phyloP scores from a whole-genome alignment of 75 land plant genomes.

The Pseudotsuga menziesii region DNA sequence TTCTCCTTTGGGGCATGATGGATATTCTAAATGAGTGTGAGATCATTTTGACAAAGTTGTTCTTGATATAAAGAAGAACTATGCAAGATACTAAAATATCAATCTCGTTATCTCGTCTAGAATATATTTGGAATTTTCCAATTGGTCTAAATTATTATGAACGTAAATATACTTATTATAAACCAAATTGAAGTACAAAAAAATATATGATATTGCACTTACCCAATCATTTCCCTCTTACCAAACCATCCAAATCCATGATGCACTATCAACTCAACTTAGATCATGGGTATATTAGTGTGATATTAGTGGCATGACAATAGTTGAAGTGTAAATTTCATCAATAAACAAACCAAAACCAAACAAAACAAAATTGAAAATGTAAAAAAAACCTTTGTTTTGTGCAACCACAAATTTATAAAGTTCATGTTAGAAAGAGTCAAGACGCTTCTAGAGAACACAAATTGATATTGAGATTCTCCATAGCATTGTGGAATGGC shows the following conservation, averaged over 20 bases:
- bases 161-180: not conserved
- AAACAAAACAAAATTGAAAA: not conserved
- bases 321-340: not conserved
- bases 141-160: not conserved
- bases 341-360: conserved; percentile 2
- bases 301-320: not conserved
- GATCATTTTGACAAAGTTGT: conserved; percentile 49
- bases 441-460: no score
- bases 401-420: not conserved
- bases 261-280: conserved; percentile 67
- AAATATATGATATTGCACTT: conserved; percentile 1
- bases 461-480: no score
- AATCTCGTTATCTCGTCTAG: conserved; percentile 2
- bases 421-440: conserved; percentile 5
- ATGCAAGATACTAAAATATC: conserved; percentile 1
- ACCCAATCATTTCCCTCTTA: conserved; percentile 98
- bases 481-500: no score
- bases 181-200: not conserved
- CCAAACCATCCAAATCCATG: conserved; percentile 99
- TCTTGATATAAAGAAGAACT: conserved; percentile 59
- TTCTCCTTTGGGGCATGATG: conserved; percentile 79
- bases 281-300: no score
- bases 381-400: not conserved
- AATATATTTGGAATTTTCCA: not conserved
- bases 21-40: conserved; percentile 68